Evolutionary conservation across 2,329 filamentous ascomycete species (phyloP), one percentile per base, ranked within the genome.

Genomic region (Fusarium multiceps): DNA sequence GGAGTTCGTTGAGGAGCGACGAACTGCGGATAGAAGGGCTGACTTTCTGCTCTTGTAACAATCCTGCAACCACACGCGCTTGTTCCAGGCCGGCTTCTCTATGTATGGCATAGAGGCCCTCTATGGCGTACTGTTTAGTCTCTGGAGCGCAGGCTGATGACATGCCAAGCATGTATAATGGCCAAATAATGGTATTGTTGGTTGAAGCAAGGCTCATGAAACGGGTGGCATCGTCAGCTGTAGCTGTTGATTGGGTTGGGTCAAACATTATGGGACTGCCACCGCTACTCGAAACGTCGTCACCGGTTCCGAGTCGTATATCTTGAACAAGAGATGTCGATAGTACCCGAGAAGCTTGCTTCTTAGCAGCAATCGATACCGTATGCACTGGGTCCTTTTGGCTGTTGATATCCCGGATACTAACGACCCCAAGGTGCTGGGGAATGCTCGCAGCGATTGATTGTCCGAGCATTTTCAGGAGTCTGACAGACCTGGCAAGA

Each of bases 131-230:
- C 5, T 78, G 74, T 49, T 80, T 81, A 69, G 81, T 81, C 49
- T 80, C 76, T 5, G 73, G 66, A 2, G 80, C 79, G 62, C 83
- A 85, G 5, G 80, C 81, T 1, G 83, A 82, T 21, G 83, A 84
- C 73, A 84, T 81, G 55, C 84, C 84, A 10, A 84, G 79, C 13
- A 82, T 80, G 58, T 84, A 86, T 6, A 86, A 77, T 7, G 84
- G 84, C 84, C 83, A 86, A 41, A 86, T 80, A 11, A 85, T 79
- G 18, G 82, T 82, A 66, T 84, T 83, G 25, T 83, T 83, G 2
- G 83, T 80, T 11, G 83, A 84, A 1, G 82, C 83, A 9, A 86
- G 76, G 7, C 83, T 81, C 81, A 86, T 82, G 72, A 85, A 84
- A 25, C 83, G 78, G 60, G 81, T 80, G 1, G 82, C 81, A 43